These are phyloP conservation scores for Jamesozyma gamospora DNA, from an alignment of 805 yeast genomes.

Conservation along the genomic window DNA sequence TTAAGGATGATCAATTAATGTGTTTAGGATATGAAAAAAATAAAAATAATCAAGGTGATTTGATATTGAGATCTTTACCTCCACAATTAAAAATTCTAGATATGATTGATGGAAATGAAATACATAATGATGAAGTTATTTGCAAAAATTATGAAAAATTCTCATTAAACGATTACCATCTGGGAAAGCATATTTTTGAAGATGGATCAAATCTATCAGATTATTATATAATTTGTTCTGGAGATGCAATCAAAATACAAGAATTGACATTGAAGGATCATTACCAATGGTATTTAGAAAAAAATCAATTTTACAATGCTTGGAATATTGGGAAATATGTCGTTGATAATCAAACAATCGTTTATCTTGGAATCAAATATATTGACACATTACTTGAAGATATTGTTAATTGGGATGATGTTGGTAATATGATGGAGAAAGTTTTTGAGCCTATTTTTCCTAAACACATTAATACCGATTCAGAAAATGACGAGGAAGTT, in stretches of 20 bases:
- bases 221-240: conserved; percentile 67
- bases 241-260: conserved; percentile 69
- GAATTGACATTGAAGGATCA: conserved; percentile 63
- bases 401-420: conserved; percentile 42
- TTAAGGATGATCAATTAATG: conserved; percentile 59
- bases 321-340: conserved; percentile 67
- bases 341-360: conserved; percentile 39
- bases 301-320: conserved; percentile 50
- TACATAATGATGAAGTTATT: conserved; percentile 69
- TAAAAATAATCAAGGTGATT: conserved; percentile 21
- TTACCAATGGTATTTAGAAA: conserved; percentile 59
- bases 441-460: conserved; percentile 19
- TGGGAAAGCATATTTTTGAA: conserved; percentile 43
- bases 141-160: conserved; percentile 46
- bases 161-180: conserved; percentile 72
- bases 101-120: conserved; percentile 56
- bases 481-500: background rate
- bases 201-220: conserved; percentile 25
- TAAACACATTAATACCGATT: background rate
- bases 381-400: conserved; percentile 34
- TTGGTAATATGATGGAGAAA: conserved; percentile 23
- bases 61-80: conserved; percentile 31
- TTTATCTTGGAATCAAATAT: conserved; percentile 49
- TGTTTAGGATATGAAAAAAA: conserved; percentile 21
- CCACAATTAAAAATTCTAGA: conserved; percentile 74